These are phyloP conservation scores for Colletotrichum filicis DNA, from an alignment of 2,329 filamentous ascomycete genomes.

Conservation along the genomic window DNA sequence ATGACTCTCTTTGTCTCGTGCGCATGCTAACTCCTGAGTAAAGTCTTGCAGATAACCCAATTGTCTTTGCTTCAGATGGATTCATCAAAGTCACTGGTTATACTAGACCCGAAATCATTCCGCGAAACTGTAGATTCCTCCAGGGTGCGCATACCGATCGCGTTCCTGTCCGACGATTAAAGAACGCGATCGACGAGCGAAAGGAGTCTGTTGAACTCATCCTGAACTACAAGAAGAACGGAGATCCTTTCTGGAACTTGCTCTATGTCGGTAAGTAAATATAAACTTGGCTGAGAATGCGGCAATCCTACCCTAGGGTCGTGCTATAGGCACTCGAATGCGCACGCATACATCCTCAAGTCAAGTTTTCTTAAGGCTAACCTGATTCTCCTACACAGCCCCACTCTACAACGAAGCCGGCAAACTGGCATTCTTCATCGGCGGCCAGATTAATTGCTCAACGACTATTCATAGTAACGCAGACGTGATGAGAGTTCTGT, in stretches of 20 bases:
- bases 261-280: slow-evolving; percentile 58
- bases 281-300: too few relatives aligned
- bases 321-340: not conserved
- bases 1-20: fast-evolving
- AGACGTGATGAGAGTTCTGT: slow-evolving; percentile 58
- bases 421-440: slow-evolving; percentile 58
- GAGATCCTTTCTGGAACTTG: slow-evolving; percentile 67
- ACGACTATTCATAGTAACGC: slow-evolving; percentile 58
- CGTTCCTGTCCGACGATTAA: slow-evolving; percentile 52
- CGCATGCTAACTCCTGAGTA: slow-evolving; percentile 33
- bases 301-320: too few relatives aligned
- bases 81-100: slow-evolving; percentile 64
- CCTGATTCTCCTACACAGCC: slow-evolving; percentile 36
- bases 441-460: slow-evolving; percentile 64
- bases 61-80: slow-evolving; percentile 60
- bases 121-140: slow-evolving; percentile 62
- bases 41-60: slow-evolving; percentile 61
- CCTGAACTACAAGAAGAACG: slow-evolving; percentile 62
- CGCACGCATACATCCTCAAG: too few relatives aligned
- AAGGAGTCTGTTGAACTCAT: slow-evolving; percentile 61
- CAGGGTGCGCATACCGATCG: slow-evolving; percentile 59
- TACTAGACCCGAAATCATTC: slow-evolving; percentile 56
- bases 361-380: not conserved
- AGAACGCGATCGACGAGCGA: slow-evolving; percentile 50
- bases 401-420: slow-evolving; percentile 57